Evolutionary conservation across 176 grass and related monocot genomes (phyloP).

Genomic region (Triticum dicoccoides): DNA sequence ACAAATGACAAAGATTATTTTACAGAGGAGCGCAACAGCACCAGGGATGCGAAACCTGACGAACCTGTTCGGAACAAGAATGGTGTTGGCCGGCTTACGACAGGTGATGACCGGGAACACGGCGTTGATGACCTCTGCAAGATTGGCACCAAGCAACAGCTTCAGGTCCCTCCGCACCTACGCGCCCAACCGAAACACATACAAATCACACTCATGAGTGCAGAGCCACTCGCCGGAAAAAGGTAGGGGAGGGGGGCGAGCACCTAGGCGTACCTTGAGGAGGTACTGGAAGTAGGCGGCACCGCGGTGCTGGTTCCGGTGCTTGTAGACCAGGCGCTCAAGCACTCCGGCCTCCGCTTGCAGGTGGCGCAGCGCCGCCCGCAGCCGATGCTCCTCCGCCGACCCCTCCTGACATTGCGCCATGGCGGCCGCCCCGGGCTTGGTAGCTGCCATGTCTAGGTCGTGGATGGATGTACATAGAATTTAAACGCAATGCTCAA

Average conservation of each 20-base stretch:
- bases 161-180: constrained; percentile 69
- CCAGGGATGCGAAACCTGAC: background rate
- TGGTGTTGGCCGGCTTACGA: constrained; percentile 50
- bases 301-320: constrained; percentile 59
- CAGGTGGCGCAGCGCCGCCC: constrained; percentile 31
- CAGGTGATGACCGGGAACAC: constrained; percentile 50
- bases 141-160: constrained; percentile 31
- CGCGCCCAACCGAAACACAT: background rate
- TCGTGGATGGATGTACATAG: background rate
- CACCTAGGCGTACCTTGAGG: constrained; percentile 37
- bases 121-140: constrained; percentile 40
- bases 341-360: constrained; percentile 51
- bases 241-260: background rate
- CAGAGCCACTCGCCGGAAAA: background rate
- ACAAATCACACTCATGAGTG: background rate
- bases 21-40: background rate
- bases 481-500: background rate
- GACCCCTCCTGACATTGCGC: background rate
- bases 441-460: background rate
- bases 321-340: constrained; percentile 65
- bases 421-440: background rate
- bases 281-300: constrained; percentile 66
- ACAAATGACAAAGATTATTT: background rate
- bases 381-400: constrained; percentile 26
- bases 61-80: constrained; percentile 38